Percentiles rank a stretch among this genome's conserved stretches.
These are phyloP conservation scores for Pyrus bretschneideri DNA, from an alignment of 306 rosid genomes.

Conservation along the genomic window DNA sequence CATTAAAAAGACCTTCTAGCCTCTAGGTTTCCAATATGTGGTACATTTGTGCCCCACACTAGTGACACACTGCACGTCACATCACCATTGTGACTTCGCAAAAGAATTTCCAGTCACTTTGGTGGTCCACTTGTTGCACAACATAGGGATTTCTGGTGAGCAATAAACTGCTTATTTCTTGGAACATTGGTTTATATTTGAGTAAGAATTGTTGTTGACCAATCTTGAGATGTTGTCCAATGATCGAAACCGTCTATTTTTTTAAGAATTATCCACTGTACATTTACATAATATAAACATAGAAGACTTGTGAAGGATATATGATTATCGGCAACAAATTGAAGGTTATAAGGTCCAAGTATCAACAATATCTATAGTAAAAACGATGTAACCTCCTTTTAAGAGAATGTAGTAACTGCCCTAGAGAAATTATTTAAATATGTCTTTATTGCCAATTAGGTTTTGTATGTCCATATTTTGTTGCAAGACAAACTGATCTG, in stretches of 20 bases:
- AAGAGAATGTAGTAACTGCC: not conserved
- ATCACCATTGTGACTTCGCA: not conserved
- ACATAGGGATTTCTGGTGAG: not conserved
- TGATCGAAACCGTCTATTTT: not conserved
- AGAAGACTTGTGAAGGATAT: not conserved
- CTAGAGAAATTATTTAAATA: not conserved
- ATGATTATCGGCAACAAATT: not conserved
- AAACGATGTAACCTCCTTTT: not conserved
- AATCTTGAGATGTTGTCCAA: not conserved
- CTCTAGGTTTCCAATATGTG: not conserved
- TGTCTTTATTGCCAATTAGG: not conserved
- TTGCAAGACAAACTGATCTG: not conserved
- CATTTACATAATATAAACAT: not conserved
- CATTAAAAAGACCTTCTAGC: not conserved
- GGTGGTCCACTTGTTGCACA: too few relatives aligned
- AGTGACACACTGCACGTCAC: not conserved
- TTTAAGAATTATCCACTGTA: not conserved
- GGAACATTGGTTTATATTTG: not conserved
- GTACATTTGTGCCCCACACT: not conserved
- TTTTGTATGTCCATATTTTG: not conserved
- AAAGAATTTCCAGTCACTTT: too few relatives aligned
- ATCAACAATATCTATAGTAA: not conserved
- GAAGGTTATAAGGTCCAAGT: not conserved
- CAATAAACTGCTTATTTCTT: not conserved
- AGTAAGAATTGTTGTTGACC: not conserved